Percentiles rank a stretch among this genome's conserved stretches.
Evolutionary conservation across 441 rosid genomes (phyloP).

Genomic region (Breynia disticha): DNA sequence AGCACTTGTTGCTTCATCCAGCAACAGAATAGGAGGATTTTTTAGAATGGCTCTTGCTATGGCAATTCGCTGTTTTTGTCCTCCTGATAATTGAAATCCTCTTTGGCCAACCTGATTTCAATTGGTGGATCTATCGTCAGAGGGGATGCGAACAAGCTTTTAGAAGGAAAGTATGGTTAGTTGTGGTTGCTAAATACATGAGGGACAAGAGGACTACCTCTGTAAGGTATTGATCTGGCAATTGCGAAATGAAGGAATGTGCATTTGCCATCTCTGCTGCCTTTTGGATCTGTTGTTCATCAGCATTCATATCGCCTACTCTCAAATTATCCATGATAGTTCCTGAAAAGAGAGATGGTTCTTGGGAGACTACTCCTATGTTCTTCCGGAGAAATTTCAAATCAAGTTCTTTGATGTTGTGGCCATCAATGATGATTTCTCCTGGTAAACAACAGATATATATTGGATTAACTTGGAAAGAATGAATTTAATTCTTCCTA

Average conservation of each 20-base stretch:
- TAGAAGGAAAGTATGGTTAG: no score
- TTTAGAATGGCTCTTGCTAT: conserved; percentile 58
- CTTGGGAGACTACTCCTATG: conserved; percentile 55
- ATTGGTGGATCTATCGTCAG: neutral
- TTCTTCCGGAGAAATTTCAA: conserved; percentile 42
- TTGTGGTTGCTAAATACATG: neutral
- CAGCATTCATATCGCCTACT: conserved; percentile 51
- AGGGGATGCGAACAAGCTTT: neutral
- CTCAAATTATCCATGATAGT: conserved; percentile 48
- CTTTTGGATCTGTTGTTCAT: conserved; percentile 33
- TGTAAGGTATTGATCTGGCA: conserved; percentile 48
- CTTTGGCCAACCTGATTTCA: conserved; percentile 50
- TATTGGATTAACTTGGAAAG: neutral
- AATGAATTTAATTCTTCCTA: neutral
- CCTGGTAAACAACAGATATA: conserved; percentile 23
- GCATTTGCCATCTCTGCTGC: conserved; percentile 60
- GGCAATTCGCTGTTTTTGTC: conserved; percentile 63
- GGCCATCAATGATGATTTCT: conserved; percentile 34
- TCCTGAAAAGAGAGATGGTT: conserved; percentile 56
- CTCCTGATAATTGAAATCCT: conserved; percentile 63
- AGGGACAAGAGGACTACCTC: conserved; percentile 27
- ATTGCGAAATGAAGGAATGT: conserved; percentile 40
- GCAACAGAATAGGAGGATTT: conserved; percentile 55
- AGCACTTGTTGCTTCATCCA: conserved; percentile 73
- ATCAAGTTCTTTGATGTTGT: conserved; percentile 49